Conservation (phyloP, 2,329 filamentous ascomycete genomes). For the Venturia effusa region DNA sequence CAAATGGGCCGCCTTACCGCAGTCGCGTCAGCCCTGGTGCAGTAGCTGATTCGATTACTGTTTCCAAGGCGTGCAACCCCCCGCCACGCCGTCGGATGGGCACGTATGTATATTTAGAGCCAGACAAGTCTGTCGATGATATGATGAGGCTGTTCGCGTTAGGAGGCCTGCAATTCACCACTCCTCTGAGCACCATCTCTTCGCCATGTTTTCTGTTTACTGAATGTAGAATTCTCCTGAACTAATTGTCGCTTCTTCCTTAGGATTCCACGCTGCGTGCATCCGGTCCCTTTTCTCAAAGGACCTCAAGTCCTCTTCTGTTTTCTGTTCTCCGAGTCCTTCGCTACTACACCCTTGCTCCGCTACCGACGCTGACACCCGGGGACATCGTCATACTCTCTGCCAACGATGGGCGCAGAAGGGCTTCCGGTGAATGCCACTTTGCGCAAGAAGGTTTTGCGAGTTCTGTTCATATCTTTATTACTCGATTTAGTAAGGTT, state of each 20-base stretch:
- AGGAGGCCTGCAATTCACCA: neutral
- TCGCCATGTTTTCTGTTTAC: neutral
- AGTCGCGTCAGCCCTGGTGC: neutral
- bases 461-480: constrained; percentile 79
- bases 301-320: too few relatives aligned
- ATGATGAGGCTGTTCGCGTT: neutral
- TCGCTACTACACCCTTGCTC: neutral
- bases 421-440: constrained; percentile 29
- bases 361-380: neutral
- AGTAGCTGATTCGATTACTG: neutral
- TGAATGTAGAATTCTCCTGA: neutral
- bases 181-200: neutral
- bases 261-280: neutral
- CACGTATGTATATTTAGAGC: neutral
- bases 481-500: constrained; percentile 72
- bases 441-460: constrained; percentile 68
- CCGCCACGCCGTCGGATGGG: neutral
- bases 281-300: neutral
- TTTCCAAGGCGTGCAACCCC: neutral
- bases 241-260: neutral
- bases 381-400: neutral
- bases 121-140: neutral
- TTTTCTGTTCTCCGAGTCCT: neutral
- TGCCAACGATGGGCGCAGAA: neutral
- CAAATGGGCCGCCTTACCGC: neutral